These are phyloP conservation scores for Paramarasmius palmivorus DNA, from an alignment of 1,284 basidiomycete genomes.

Conservation along the genomic window DNA sequence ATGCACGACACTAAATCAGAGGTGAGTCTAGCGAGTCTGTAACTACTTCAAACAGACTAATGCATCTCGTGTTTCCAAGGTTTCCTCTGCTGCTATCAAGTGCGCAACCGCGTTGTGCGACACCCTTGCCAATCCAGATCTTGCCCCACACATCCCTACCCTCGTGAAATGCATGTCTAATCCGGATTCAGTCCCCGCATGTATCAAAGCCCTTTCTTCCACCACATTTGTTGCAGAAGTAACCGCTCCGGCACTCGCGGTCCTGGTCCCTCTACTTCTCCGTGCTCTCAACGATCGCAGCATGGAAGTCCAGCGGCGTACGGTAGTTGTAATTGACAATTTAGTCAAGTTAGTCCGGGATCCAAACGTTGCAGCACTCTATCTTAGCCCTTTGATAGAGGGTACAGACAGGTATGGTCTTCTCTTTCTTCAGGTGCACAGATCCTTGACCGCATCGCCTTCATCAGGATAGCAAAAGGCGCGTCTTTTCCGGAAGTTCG, in stretches of 20 bases:
- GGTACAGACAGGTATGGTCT: constrained; percentile 63
- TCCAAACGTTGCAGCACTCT: constrained; percentile 86
- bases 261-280: constrained; percentile 90
- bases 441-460: too few species aligned
- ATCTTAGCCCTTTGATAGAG: constrained; percentile 87
- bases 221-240: constrained; percentile 99
- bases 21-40: constrained; percentile 42
- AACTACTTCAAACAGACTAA: constrained; percentile 4
- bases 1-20: constrained; percentile 99
- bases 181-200: constrained; percentile 84
- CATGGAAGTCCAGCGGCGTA: constrained; percentile 89
- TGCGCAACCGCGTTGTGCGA: constrained; percentile 92
- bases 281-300: constrained; percentile 96
- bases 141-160: constrained; percentile 86
- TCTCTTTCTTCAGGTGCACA: too few species aligned
- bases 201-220: constrained; percentile 93
- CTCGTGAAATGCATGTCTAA: constrained; percentile 97
- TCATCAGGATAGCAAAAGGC: constrained; percentile 84
- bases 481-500: constrained; percentile 98
- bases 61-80: constrained; percentile 49
- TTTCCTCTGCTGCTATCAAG: constrained; percentile 87
- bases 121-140: constrained; percentile 93
- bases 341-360: constrained; percentile 97
- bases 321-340: constrained; percentile 94
- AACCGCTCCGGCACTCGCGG: constrained; percentile 92